Conservation (phyloP, 805 yeast genomes). For the Wickerhamiella spandovensis region DNA sequence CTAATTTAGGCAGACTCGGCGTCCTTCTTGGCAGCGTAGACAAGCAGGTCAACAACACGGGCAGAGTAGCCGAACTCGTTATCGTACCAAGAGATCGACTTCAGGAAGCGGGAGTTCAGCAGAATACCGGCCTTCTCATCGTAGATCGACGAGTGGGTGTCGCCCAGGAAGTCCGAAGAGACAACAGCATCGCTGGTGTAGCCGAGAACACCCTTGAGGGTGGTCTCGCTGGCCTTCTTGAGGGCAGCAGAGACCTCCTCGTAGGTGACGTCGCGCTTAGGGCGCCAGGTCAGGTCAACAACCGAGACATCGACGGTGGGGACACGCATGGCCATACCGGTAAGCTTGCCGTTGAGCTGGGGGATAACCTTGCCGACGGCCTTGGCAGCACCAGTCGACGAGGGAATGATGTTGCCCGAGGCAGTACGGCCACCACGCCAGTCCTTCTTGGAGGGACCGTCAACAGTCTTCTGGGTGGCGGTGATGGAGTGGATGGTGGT, state of each 20-base stretch:
- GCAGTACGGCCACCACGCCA: constrained; percentile 99
- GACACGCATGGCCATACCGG: constrained; percentile 89
- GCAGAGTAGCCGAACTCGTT: constrained; percentile 94
- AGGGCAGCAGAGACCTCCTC: constrained; percentile 69
- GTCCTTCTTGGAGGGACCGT: constrained; percentile 95
- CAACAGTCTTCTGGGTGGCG: constrained; percentile 92
- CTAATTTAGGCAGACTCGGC: background rate
- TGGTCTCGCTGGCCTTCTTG: constrained; percentile 65
- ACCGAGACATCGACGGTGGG: constrained; percentile 91
- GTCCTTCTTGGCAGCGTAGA: constrained; percentile 57
- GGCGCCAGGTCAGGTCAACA: constrained; percentile 80
- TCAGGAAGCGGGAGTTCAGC: constrained; percentile 77
- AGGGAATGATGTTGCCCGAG: constrained; percentile 88
- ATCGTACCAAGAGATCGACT: constrained; percentile 90
- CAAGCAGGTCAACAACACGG: constrained; percentile 84
- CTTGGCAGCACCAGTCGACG: constrained; percentile 96
- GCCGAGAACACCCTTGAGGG: constrained; percentile 69
- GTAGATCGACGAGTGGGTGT: constrained; percentile 74
- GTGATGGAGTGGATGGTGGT: constrained; percentile 94
- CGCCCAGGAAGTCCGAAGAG: constrained; percentile 78
- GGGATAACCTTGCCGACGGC: constrained; percentile 95
- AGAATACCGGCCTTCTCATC: constrained; percentile 86
- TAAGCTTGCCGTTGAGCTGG: constrained; percentile 78
- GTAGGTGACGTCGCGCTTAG: constrained; percentile 62
- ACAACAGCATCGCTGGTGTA: constrained; percentile 91